phyloP scores from a whole-genome alignment of 2,329 filamentous ascomycete species.

The Ophiostoma pallidulum region DNA sequence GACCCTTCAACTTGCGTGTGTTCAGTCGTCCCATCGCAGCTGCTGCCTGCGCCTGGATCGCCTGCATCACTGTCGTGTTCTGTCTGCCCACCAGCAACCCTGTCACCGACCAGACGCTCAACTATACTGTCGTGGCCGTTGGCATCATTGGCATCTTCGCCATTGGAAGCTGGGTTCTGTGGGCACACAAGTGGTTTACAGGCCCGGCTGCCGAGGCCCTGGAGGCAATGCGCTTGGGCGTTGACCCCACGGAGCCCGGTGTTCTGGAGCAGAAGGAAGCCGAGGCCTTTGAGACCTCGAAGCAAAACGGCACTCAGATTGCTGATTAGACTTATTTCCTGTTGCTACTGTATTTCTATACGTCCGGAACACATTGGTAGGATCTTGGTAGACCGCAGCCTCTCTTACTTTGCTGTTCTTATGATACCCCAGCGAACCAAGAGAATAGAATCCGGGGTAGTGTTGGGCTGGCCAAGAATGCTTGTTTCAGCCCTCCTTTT shows the following conservation, averaged over 20 bases:
- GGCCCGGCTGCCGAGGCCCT: slow-evolving; percentile 45
- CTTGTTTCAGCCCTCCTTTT: too few species aligned
- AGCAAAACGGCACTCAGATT: not conserved
- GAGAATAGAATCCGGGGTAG: too few species aligned
- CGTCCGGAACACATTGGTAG: too few species aligned
- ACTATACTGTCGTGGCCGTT: slow-evolving; percentile 51
- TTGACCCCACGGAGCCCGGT: slow-evolving; percentile 38
- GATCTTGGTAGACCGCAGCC: too few species aligned
- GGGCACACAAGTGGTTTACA: slow-evolving; percentile 45
- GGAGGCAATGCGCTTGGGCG: slow-evolving; percentile 37
- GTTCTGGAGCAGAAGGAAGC: slow-evolving; percentile 30
- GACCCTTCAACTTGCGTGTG: slow-evolving; percentile 43
- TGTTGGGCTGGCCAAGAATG: too few species aligned
- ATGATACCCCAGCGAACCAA: too few species aligned
- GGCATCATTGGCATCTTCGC: slow-evolving; percentile 43
- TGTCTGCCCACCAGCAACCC: slow-evolving; percentile 48
- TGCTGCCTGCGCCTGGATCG: slow-evolving; percentile 41
- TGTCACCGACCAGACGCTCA: slow-evolving; percentile 45
- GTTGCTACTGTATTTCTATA: too few species aligned
- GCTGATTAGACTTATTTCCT: too few species aligned
- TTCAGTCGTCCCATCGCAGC: slow-evolving; percentile 38
- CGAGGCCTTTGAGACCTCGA: slow-evolving; percentile 11
- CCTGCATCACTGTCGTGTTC: slow-evolving; percentile 47
- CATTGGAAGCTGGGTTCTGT: slow-evolving; percentile 40
- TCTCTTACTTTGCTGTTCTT: too few species aligned